Percentiles rank a stretch among this genome's conserved stretches.
These are phyloP conservation scores for Alternaria arbusti DNA, from an alignment of 2,329 filamentous ascomycete genomes.

Conservation along the genomic window DNA sequence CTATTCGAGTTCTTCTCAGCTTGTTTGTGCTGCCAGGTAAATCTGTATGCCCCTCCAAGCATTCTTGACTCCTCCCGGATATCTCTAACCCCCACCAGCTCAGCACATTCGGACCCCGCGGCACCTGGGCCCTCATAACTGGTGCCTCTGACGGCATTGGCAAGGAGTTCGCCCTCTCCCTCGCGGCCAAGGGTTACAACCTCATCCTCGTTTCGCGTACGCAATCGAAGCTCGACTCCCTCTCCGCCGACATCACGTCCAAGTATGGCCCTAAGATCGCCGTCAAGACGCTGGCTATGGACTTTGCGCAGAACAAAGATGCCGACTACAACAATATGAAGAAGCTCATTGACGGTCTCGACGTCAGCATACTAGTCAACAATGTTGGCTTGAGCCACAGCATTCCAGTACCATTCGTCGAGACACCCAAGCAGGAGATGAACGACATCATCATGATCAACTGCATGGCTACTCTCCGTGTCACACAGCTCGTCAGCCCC, in stretches of 20 bases:
- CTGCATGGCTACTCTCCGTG: constrained; percentile 85
- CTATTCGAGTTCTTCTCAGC: constrained; percentile 55
- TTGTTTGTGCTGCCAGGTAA: constrained; percentile 58
- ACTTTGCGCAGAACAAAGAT: constrained; percentile 82
- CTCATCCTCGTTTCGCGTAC: constrained; percentile 94
- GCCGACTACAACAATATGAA: constrained; percentile 79
- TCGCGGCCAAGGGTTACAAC: constrained; percentile 92
- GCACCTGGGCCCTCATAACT: constrained; percentile 92
- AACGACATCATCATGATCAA: constrained; percentile 94
- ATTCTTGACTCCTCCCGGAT: constrained; percentile 4
- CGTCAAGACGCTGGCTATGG: constrained; percentile 85
- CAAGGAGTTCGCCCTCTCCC: constrained; percentile 92
- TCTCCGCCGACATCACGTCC: constrained; percentile 76
- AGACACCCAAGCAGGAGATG: constrained; percentile 80
- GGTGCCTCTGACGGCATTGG: constrained; percentile 96
- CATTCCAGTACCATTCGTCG: constrained; percentile 87
- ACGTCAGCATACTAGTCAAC: constrained; percentile 89
- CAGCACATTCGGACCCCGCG: constrained; percentile 86
- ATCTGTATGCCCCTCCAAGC: constrained; percentile 45
- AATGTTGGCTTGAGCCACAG: constrained; percentile 95
- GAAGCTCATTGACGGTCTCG: constrained; percentile 72
- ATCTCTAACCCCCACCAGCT: constrained; percentile 59
- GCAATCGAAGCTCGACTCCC: constrained; percentile 82
- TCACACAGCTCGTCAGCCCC: constrained; percentile 84
- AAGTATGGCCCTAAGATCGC: constrained; percentile 70